Evolutionary conservation across 768 basidiomycete genomes (phyloP).

Genomic region (Amyloporia xantha): DNA sequence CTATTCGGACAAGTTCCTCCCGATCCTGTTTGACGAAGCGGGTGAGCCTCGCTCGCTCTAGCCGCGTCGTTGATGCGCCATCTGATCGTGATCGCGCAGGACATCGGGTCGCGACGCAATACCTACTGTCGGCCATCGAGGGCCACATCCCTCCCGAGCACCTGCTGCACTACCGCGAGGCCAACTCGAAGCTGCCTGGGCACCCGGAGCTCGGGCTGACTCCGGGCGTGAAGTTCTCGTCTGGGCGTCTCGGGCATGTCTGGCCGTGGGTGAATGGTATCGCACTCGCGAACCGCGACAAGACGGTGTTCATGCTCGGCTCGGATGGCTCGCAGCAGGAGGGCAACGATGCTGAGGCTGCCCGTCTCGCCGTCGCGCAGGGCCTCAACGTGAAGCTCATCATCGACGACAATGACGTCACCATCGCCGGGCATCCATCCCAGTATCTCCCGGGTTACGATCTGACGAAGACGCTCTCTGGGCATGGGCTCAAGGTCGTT

Average conservation of each 20-base stretch:
- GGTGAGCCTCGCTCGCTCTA: conserved; percentile 37
- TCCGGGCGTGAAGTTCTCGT: conserved; percentile 91
- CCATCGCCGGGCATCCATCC: conserved; percentile 88
- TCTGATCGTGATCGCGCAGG: conserved; percentile 35
- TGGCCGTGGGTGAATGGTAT: conserved; percentile 88
- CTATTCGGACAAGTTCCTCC: conserved; percentile 52
- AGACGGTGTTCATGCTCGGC: conserved; percentile 76
- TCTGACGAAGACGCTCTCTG: conserved; percentile 62
- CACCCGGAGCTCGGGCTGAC: conserved; percentile 88
- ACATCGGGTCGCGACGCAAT: conserved; percentile 88
- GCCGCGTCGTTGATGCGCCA: neutral
- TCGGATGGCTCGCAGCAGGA: conserved; percentile 92
- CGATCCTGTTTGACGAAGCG: conserved; percentile 76
- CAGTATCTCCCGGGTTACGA: conserved; percentile 79
- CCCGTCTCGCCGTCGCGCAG: conserved; percentile 80
- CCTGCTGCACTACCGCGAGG: conserved; percentile 79
- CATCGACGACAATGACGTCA: conserved; percentile 89
- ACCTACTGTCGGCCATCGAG: conserved; percentile 73
- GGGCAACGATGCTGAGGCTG: conserved; percentile 87
- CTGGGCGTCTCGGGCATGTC: conserved; percentile 88
- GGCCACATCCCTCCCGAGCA: conserved; percentile 68
- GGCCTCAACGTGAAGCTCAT: conserved; percentile 77
- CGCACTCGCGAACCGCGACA: conserved; percentile 70
- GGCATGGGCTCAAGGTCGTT: conserved; percentile 77
- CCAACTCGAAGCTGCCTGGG: conserved; percentile 80